phyloP scores from a whole-genome alignment of 176 grass and related monocot species.

The Zea mays region Zm-B73-REFERENCE-NAM-5.0 NC_050104.1:152650501-152651000 shows the following conservation, averaged over 20 bases:
- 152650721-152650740: conserved; percentile 15
- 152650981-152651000: too few relatives aligned
- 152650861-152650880: not conserved
- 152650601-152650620: not conserved
- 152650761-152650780: conserved; percentile 67
- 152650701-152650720: not conserved
- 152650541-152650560: not conserved
- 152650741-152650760: conserved; percentile 24
- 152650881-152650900: too few relatives aligned
- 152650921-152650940: too few relatives aligned
- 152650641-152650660: not conserved
- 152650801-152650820: conserved; percentile 70
- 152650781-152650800: conserved; percentile 73
- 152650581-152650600: not conserved
- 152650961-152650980: too few relatives aligned
- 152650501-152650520: not conserved
- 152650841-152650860: not conserved
- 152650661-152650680: not conserved
- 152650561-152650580: too few relatives aligned
- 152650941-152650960: too few relatives aligned
- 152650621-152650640: not conserved
- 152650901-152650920: not conserved
- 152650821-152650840: conserved; percentile 24
- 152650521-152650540: not conserved
- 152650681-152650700: not conserved